These are phyloP conservation scores for Retiboletus flavoniger DNA, from an alignment of 1,284 basidiomycete genomes.

Conservation along the genomic window DNA sequence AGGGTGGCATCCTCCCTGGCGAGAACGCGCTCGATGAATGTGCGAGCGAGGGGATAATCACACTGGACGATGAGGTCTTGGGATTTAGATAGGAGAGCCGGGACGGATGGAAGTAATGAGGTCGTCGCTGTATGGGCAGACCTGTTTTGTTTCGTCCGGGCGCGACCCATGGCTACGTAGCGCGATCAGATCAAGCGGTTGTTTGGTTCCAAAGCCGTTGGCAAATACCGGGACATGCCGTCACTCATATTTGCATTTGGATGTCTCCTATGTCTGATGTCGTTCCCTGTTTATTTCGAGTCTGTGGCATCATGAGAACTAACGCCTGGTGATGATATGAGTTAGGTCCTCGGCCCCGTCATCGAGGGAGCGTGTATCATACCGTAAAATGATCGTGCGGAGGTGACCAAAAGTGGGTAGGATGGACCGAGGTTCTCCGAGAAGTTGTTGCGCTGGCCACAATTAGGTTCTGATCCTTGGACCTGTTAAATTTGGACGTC, in stretches of 20 bases:
- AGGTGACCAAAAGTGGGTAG: no score
- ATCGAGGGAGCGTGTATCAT: no score
- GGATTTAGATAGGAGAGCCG: conserved; percentile 68
- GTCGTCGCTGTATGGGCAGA: conserved; percentile 25
- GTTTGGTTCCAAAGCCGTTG: conserved; percentile 24
- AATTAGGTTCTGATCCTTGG: no score
- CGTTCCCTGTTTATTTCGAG: no score
- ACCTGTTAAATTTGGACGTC: no score
- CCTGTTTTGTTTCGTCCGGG: conserved; percentile 56
- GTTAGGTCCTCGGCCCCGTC: no score
- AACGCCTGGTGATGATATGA: no score
- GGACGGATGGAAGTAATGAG: conserved; percentile 37
- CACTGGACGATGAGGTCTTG: conserved; percentile 79
- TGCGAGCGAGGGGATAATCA: conserved; percentile 78
- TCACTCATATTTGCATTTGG: not conserved
- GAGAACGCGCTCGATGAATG: conserved; percentile 70
- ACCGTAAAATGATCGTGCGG: no score
- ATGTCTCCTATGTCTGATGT: no score
- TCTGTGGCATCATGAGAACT: no score
- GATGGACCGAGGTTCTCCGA: no score
- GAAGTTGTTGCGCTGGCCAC: no score
- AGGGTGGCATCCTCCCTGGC: conserved; percentile 51
- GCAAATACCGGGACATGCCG: conserved; percentile 13
- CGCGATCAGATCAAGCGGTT: conserved; percentile 16
- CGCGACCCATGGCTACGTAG: conserved; percentile 55